A percentile compares a stretch with the other conserved stretches of the same genome.
These are phyloP conservation scores for Aurifilum marmelostoma DNA, from an alignment of 2,329 filamentous ascomycete genomes.

Conservation along the genomic window DNA sequence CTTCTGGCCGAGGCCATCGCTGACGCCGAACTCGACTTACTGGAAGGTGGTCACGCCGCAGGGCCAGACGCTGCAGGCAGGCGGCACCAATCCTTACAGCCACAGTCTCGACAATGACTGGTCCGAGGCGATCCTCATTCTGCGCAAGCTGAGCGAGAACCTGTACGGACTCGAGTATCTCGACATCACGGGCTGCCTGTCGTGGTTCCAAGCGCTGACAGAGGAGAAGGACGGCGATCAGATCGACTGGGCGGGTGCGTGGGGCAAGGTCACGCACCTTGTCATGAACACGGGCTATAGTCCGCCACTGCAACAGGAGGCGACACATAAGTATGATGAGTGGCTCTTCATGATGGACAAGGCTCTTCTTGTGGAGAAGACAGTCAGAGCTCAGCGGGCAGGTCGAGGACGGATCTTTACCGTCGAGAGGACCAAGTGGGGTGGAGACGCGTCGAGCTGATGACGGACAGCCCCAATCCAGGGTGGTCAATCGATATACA, in stretches of 20 bases:
- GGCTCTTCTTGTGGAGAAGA: constrained; percentile 43
- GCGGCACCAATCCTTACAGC: constrained; percentile 60
- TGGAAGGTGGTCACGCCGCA: constrained; percentile 50
- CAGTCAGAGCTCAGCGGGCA: constrained; percentile 49
- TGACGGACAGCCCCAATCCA: background rate
- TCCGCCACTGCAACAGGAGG: constrained; percentile 38
- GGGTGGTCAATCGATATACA: no score
- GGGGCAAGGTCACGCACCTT: constrained; percentile 55
- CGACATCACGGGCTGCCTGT: constrained; percentile 61
- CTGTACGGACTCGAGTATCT: constrained; percentile 64
- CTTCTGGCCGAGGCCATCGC: constrained; percentile 63
- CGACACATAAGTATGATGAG: constrained; percentile 37
- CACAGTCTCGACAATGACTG: constrained; percentile 62
- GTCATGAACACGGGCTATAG: constrained; percentile 50
- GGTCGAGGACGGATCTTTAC: constrained; percentile 54
- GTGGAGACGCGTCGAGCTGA: background rate
- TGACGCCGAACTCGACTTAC: constrained; percentile 58
- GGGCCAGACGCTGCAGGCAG: constrained; percentile 52
- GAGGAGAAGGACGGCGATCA: constrained; percentile 41
- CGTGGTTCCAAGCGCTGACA: constrained; percentile 57
- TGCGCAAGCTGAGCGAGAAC: constrained; percentile 56
- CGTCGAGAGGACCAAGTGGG: constrained; percentile 47
- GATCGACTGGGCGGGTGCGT: constrained; percentile 58
- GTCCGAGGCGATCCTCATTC: constrained; percentile 59
- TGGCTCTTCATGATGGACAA: background rate